Evolutionary conservation across 1,284 basidiomycete species (phyloP).

Genomic region (Heterobasidion irregulare): DNA sequence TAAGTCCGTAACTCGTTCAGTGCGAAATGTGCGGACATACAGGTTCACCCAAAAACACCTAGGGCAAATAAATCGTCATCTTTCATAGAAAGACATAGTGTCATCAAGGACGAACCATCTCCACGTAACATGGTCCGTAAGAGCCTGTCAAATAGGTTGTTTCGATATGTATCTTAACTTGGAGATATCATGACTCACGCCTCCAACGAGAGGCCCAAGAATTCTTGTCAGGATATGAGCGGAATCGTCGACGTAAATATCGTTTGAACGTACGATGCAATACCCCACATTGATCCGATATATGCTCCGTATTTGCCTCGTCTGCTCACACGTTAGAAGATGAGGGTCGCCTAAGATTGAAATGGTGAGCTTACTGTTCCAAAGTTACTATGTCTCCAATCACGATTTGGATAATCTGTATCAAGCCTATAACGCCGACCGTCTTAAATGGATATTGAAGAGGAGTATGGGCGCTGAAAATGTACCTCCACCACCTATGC

Average conservation of each 20-base stretch:
- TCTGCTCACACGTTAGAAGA: conserved; percentile 22
- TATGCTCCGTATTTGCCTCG: conserved; percentile 70
- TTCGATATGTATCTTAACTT: not conserved
- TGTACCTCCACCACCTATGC: conserved; percentile 75
- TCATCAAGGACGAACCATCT: conserved; percentile 41
- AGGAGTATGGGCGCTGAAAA: not conserved
- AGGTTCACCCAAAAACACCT: conserved; percentile 75
- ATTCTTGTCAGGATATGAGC: conserved; percentile 35
- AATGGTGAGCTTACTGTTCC: conserved; percentile 44
- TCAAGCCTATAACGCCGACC: conserved; percentile 20
- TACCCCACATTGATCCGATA: conserved; percentile 75
- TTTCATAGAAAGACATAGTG: conserved; percentile 4
- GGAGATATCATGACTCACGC: conserved; percentile 17
- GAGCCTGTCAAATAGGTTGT: conserved; percentile 23
- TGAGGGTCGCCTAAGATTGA: not conserved
- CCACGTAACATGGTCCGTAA: conserved; percentile 69
- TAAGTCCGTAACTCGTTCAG: not conserved
- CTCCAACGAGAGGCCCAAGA: conserved; percentile 68
- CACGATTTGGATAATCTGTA: conserved; percentile 60
- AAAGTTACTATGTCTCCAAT: conserved; percentile 77
- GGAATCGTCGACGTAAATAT: not conserved
- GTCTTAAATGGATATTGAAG: not conserved
- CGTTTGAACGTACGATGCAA: conserved; percentile 41
- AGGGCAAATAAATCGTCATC: not conserved
- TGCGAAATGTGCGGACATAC: conserved; percentile 24